Evolutionary conservation across 352 stramenopile genomes (phyloP).

Genomic region (Phytophthora rubi): DNA sequence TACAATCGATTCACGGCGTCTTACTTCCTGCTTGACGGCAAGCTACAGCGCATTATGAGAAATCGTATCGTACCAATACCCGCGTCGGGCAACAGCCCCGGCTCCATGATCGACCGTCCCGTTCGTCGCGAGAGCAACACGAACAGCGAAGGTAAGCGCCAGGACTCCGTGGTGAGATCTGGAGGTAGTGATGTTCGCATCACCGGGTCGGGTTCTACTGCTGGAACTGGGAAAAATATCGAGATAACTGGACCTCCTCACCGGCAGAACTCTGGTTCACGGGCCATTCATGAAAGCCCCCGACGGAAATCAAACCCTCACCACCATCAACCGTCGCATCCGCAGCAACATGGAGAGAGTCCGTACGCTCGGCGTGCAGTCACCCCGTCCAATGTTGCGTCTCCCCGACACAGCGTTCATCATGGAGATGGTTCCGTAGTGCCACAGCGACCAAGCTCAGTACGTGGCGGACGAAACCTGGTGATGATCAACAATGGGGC

Average conservation of each 20-base stretch:
- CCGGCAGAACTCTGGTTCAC: constrained; percentile 16
- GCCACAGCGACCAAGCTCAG: constrained; percentile 46
- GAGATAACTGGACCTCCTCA: constrained; percentile 10
- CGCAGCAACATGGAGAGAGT: constrained; percentile 19
- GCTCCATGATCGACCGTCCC: constrained; percentile 2
- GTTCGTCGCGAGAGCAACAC: constrained; percentile 10
- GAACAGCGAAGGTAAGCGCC: constrained; percentile 23
- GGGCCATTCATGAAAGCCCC: constrained; percentile 12
- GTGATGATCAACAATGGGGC: constrained; percentile 45
- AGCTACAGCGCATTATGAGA: constrained; percentile 53
- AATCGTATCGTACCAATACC: constrained; percentile 24
- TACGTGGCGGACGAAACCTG: constrained; percentile 57
- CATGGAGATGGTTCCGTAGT: neutral
- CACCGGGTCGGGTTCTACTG: constrained; percentile 6
- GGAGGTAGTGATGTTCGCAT: constrained; percentile 19
- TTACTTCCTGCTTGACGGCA: constrained; percentile 80
- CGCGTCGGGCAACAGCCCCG: neutral
- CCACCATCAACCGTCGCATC: constrained; percentile 15
- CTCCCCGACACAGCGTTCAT: constrained; percentile 6
- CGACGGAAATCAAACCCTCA: constrained; percentile 20
- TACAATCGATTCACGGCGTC: constrained; percentile 79
- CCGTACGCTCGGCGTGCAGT: constrained; percentile 21
- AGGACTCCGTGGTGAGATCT: constrained; percentile 16
- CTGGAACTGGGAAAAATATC: constrained; percentile 7
- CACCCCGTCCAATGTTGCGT: constrained; percentile 17